Base-by-base conservation (phyloP, 768 basidiomycete genomes). In the Naganishia kalamii region DNA sequence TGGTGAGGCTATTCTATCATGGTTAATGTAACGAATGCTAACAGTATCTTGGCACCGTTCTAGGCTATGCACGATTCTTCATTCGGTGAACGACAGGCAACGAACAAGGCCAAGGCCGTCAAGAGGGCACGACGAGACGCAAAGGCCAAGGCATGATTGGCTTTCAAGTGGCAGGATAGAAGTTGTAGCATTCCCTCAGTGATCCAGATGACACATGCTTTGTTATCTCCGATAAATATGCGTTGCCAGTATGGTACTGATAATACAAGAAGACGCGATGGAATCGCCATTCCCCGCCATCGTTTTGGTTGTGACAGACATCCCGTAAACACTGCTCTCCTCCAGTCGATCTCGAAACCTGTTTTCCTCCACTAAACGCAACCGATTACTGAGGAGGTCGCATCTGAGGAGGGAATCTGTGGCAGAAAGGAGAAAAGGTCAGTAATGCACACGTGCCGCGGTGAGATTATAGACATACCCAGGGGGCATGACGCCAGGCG, bases 41-140 rank as follows among this genome's bases (percentile, higher is more conserved):
- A 35, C 25, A 41, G 32, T 25, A 4, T 15, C 30, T 37, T 43
- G 35, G 23, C 10, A 23, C 47, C 15, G 30, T n/a, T 4, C 29
- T 62, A 79, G 78, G 75, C 76, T 46, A 77, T 97, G 65, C 87
- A 92, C 69, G 89, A 91, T 69, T 87, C 90, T 19, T 84, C 87
- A 67, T 96, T 96, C 80, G 94, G 92, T 23, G 84, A 87, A 75
- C 83, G 92, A 61, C 90, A 94, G 78, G 86, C 88, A 78, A 87
- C 90, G 41, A 85, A 92, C 74, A 83, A 81, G 74, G 76, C 74
- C 25, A 77, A 77, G 50, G 69, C 67, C 21, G 81, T 85, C 54
- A 92, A 92, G 70, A 63, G 76, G 32, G 69, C 68, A 60, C 69
- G 71, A 62, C 63, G 76, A 47, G 76, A 77, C 49, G 73, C 72